Evolutionary conservation across 176 grass and related monocot species (phyloP).

Genomic region (Themeda triandra): DNA sequence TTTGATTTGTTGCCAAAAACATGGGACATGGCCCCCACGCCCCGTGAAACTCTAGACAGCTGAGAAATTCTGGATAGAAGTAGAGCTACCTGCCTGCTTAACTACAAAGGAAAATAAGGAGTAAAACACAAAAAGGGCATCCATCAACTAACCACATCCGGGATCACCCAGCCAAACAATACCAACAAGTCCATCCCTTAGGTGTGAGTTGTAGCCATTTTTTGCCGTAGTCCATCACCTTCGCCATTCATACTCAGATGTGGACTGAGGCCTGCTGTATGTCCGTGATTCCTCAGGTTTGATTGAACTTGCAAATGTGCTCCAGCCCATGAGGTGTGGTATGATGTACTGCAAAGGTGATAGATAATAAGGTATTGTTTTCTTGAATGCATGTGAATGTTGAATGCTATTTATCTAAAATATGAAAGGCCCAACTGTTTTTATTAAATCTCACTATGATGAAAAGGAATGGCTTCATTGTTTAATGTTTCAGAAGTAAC

Average conservation of each 20-base stretch:
- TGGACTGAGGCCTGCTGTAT: conserved; percentile 40
- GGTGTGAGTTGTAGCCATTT: background rate
- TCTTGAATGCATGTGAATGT: background rate
- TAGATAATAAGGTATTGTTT: background rate
- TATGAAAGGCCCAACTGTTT: background rate
- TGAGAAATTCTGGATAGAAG: background rate
- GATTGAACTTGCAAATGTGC: conserved; percentile 69
- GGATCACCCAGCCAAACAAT: background rate
- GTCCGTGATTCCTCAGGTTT: conserved; percentile 46
- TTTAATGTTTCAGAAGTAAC: background rate
- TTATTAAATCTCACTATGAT: background rate
- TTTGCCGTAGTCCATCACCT: conserved; percentile 25
- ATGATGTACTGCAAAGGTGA: conserved; percentile 72
- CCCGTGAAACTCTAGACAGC: background rate
- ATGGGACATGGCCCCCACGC: background rate
- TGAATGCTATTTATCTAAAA: background rate
- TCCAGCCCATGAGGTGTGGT: conserved; percentile 89
- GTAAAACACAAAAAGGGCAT: background rate
- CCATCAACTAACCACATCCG: background rate
- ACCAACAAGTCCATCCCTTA: background rate
- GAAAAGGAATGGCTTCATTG: background rate
- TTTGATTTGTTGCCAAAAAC: background rate
- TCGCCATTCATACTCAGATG: conserved; percentile 71
- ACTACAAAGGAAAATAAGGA: background rate
- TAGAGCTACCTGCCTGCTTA: background rate